These are phyloP conservation scores for Candida glucosophila DNA, from an alignment of 1,139 yeast genomes.

Conservation along the genomic window DNA sequence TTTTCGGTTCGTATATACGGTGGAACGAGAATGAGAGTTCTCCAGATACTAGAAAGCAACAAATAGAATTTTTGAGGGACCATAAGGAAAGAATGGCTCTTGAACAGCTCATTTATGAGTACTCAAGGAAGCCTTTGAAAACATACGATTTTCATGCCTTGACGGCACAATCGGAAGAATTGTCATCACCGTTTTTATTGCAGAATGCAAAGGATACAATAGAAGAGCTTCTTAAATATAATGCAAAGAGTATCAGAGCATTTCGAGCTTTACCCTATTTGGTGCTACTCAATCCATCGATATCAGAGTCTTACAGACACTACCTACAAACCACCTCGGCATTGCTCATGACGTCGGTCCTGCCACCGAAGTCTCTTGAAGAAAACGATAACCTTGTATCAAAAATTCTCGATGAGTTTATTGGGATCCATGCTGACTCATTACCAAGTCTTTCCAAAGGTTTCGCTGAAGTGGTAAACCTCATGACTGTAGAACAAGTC, in stretches of 20 bases:
- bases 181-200: constrained; percentile 26
- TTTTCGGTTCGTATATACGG: not conserved
- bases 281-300: constrained; percentile 80
- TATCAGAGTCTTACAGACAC: constrained; percentile 68
- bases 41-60: constrained; percentile 12
- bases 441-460: constrained; percentile 76
- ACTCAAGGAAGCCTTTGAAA: constrained; percentile 39
- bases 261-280: constrained; percentile 73
- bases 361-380: constrained; percentile 35
- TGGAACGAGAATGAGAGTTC: not conserved
- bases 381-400: constrained; percentile 45
- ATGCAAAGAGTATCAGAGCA: constrained; percentile 54
- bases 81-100: constrained; percentile 43
- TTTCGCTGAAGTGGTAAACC: constrained; percentile 60
- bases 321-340: constrained; percentile 67
- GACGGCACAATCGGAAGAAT: constrained; percentile 29
- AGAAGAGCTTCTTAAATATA: constrained; percentile 32
- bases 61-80: constrained; percentile 29
- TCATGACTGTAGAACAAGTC: constrained; percentile 42
- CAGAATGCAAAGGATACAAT: constrained; percentile 36
- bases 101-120: constrained; percentile 43
- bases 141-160: constrained; percentile 39
- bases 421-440: constrained; percentile 75
- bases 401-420: constrained; percentile 45
- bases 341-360: constrained; percentile 36